A percentile compares a stretch with the other conserved stretches of the same genome.
phyloP scores from a whole-genome alignment of 495 filamentous ascomycete genomes.

The Lindgomyces ingoldianus region DNA sequence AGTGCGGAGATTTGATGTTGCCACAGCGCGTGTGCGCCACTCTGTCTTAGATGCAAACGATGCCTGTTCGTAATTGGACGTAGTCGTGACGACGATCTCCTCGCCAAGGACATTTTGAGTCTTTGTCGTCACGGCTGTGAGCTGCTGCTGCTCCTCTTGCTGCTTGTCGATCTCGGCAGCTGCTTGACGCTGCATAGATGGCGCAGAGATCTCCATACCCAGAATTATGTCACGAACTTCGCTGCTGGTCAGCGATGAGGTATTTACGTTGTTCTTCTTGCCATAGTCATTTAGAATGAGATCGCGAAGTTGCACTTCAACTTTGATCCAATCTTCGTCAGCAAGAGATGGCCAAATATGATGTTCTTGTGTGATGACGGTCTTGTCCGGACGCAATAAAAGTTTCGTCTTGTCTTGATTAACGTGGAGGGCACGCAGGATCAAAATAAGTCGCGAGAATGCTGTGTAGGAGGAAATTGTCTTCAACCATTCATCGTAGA shows the following conservation, averaged over 20 bases:
- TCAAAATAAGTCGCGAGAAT: conserved; percentile 93
- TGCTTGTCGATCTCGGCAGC: conserved; percentile 99
- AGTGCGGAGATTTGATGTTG: conserved; percentile 92
- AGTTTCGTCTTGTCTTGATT: conserved; percentile 99
- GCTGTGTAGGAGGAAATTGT: conserved; percentile 98
- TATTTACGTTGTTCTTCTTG: conserved; percentile 99
- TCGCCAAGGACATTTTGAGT: conserved; percentile 98
- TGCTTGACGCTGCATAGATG: conserved; percentile 97
- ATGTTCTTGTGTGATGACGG: conserved; percentile 95
- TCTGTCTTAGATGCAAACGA: conserved; percentile 98
- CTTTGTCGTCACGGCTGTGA: conserved; percentile 97
- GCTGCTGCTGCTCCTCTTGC: conserved; percentile 91
- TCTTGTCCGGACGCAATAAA: conserved; percentile 95
- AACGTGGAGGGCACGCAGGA: conserved; percentile 93
- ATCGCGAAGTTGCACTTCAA: conserved; percentile 94
- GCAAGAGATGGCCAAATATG: conserved; percentile 97
- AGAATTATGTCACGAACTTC: conserved; percentile 99
- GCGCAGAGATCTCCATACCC: conserved; percentile 99
- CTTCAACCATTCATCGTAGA: conserved; percentile 99
- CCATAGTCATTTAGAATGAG: conserved; percentile 97
- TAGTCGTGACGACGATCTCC: conserved; percentile 97
- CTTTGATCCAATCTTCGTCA: conserved; percentile 99
- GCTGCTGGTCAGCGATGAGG: conserved; percentile 89
- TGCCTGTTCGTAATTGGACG: conserved; percentile 94
- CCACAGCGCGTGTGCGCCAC: conserved; percentile 96